phyloP scores from a whole-genome alignment of 2,329 filamentous ascomycete species.

The Colletotrichum simmondsii region DNA sequence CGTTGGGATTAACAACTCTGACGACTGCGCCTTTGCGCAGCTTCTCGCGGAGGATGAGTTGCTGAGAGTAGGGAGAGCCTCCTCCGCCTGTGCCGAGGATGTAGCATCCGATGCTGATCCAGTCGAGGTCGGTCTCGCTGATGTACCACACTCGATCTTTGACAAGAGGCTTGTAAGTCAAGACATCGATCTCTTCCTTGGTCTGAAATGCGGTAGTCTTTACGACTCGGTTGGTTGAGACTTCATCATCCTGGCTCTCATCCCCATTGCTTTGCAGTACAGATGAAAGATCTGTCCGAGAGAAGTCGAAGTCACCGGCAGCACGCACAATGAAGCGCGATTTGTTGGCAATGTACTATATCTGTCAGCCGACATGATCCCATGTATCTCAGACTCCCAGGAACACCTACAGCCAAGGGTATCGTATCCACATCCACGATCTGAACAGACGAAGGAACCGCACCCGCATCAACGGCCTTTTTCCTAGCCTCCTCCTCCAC shows the following conservation, averaged over 20 bases:
- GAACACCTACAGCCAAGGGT: conserved; percentile 57
- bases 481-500: conserved; percentile 54
- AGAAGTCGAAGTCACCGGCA: conserved; percentile 66
- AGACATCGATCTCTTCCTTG: conserved; percentile 45
- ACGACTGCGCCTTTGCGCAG: conserved; percentile 62
- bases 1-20: conserved; percentile 60
- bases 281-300: conserved; percentile 41
- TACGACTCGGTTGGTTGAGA: neutral
- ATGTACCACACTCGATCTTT: conserved; percentile 61
- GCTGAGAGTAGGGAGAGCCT: conserved; percentile 63
- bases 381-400: too few relatives aligned
- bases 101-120: conserved; percentile 68
- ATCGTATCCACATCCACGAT: conserved; percentile 65
- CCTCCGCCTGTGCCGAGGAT: conserved; percentile 72
- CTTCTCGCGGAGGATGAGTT: conserved; percentile 62
- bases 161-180: conserved; percentile 60
- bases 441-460: conserved; percentile 52
- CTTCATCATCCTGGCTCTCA: too few relatives aligned
- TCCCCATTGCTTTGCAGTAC: conserved; percentile 3
- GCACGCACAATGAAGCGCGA: conserved; percentile 68
- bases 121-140: conserved; percentile 64
- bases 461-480: conserved; percentile 57
- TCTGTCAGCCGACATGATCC: conserved; percentile 24
- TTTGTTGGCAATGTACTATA: conserved; percentile 62
- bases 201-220: conserved; percentile 23